Conservation (phyloP, 164 flowering plant species). For the Magnolia kwangsiensis region DNA sequence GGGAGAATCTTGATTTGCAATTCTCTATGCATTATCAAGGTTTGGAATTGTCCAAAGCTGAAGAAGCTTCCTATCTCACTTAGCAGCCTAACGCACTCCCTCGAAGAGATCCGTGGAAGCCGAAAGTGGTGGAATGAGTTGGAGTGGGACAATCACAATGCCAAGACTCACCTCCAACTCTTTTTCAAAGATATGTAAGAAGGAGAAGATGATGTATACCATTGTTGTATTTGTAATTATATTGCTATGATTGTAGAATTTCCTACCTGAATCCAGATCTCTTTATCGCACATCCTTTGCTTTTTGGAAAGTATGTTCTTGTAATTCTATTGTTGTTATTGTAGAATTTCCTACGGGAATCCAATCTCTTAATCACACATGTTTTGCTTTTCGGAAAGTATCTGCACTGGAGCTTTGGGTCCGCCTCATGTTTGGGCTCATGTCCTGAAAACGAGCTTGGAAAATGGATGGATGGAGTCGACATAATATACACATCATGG, state of each 20-base stretch:
- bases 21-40: not conserved
- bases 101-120: constrained; percentile 3
- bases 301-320: too few species aligned
- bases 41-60: not conserved
- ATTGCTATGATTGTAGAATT: not conserved
- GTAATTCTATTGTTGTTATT: too few species aligned
- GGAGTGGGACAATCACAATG: constrained; percentile 2
- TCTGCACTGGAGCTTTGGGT: too few species aligned
- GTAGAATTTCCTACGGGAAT: too few species aligned
- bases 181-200: not conserved
- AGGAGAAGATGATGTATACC: not conserved
- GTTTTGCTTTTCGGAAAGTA: too few species aligned
- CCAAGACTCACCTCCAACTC: constrained; percentile 1
- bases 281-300: not conserved
- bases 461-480: too few species aligned
- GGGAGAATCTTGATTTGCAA: not conserved
- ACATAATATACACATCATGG: too few species aligned
- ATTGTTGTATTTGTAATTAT: not conserved
- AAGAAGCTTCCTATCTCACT: not conserved
- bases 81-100: not conserved
- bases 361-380: too few species aligned
- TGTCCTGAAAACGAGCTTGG: too few species aligned
- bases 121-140: constrained; percentile 3
- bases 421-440: too few species aligned
- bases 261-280: not conserved